Percentiles rank a stretch among this genome's conserved stretches.
These are phyloP conservation scores for Collybia sordida DNA, from an alignment of 768 basidiomycete genomes.

Conservation along the genomic window DNA sequence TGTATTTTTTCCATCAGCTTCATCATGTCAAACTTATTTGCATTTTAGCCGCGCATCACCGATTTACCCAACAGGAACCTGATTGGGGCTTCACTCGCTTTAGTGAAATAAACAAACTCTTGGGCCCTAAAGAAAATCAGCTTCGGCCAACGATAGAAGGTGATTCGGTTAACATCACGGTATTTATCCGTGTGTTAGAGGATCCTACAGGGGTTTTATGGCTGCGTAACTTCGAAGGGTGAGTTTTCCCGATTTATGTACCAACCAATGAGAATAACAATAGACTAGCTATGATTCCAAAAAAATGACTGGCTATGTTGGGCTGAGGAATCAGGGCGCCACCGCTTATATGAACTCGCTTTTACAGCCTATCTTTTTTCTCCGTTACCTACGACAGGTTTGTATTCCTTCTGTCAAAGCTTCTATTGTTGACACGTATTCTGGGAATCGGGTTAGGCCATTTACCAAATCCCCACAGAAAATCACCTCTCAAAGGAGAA, in stretches of 20 bases:
- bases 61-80: slow-evolving; percentile 97
- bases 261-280: slow-evolving; percentile 16
- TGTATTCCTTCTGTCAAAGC: slow-evolving; percentile 19
- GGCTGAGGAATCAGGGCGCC: slow-evolving; percentile 98
- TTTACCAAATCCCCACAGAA: slow-evolving; percentile 99
- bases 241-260: slow-evolving; percentile 23
- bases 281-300: slow-evolving; percentile 94
- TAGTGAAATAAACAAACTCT: slow-evolving; percentile 93
- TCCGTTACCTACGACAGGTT: slow-evolving; percentile 91
- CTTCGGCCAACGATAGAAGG: slow-evolving; percentile 91
- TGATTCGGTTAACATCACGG: slow-evolving; percentile 91
- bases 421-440: background rate
- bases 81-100: slow-evolving; percentile 99
- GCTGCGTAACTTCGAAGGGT: slow-evolving; percentile 99
- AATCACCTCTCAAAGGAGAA: slow-evolving; percentile 92
- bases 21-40: slow-evolving; percentile 55
- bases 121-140: slow-evolving; percentile 77
- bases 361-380: slow-evolving; percentile 93
- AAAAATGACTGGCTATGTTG: slow-evolving; percentile 98
- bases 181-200: slow-evolving; percentile 95
- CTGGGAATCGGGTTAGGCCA: slow-evolving; percentile 59
- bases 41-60: slow-evolving; percentile 97
- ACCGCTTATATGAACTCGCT: slow-evolving; percentile 99
- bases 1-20: background rate
- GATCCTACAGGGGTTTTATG: slow-evolving; percentile 98